Evolutionary conservation across 2,329 filamentous ascomycete species (phyloP), one percentile per base, ranked within the genome.

Genomic region (Fusarium irregulare): DNA sequence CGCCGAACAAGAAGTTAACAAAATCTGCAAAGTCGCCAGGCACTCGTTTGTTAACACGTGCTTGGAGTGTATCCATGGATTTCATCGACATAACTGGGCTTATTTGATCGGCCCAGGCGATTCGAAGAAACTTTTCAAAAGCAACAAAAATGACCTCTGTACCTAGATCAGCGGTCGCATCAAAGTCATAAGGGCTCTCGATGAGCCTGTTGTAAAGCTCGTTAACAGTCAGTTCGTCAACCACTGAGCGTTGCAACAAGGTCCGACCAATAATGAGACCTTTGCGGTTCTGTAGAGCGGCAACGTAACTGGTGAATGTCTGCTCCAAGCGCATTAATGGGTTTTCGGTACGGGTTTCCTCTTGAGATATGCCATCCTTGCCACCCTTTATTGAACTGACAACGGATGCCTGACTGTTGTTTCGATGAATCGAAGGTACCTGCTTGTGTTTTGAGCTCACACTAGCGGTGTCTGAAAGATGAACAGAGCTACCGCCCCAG

Each of bases 51-150:
- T 88, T 86, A 12, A 87, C 84, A 61, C 88, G 85, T 62, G 87
- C 85, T 72, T 97, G 94, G n/a, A 98, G 84, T 3, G 89, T 88
- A 60, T 91, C 88, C 40, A 98, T 84, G 7, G 89, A 87, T 48
- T 91, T 85, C 55, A 88, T 85, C 3, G 92, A 89, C 78, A 98
- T 89, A 58, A 98, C 88, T 5, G 93, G 89, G 0, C 95, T 95
- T 85, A 98, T 94, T 73, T 93, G 91, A 70, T 95, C 92, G 63
- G 88, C 90, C 95, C 95, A 98, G 14, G 93, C 94, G 68, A 94
- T 91, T 62, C 89, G 90, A 64, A 98, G 83, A 73, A 98, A 98
- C 66, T 97, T 98, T 78, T 98, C 94, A 77, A 98, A 98, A 0
- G 94, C 92, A 27, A 92, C 92, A 76, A 98, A 97, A 7, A 98